Evolutionary conservation across 768 basidiomycete genomes (phyloP).

Genomic region (Mycena maculata): DNA sequence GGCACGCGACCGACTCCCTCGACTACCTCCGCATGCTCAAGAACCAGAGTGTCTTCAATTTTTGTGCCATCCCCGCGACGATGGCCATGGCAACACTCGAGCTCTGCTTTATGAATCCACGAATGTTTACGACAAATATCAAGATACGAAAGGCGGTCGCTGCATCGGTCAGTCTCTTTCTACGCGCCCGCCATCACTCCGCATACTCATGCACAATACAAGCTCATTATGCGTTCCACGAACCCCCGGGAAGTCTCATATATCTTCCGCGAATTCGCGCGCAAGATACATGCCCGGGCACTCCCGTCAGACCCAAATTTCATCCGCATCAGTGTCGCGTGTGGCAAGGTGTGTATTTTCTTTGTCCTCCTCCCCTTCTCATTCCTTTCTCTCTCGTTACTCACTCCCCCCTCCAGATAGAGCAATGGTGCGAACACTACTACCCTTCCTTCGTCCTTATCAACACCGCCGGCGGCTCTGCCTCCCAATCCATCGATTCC

Average conservation of each 20-base stretch:
- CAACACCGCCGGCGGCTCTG: conserved; percentile 34
- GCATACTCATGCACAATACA: background rate
- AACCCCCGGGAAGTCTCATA: conserved; percentile 92
- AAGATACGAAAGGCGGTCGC: conserved; percentile 96
- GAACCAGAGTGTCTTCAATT: conserved; percentile 95
- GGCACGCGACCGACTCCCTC: conserved; percentile 86
- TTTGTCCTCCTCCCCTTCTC: conserved; percentile 2
- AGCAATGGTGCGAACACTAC: conserved; percentile 92
- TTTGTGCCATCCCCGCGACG: conserved; percentile 92
- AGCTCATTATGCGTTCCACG: conserved; percentile 93
- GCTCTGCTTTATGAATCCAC: conserved; percentile 92
- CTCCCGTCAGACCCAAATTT: conserved; percentile 88
- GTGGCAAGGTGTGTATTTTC: conserved; percentile 72
- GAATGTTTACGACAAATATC: conserved; percentile 87
- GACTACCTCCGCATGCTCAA: conserved; percentile 90
- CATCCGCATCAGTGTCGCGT: conserved; percentile 83
- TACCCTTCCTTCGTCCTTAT: conserved; percentile 90
- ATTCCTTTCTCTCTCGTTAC: conserved; percentile 8
- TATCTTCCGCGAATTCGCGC: conserved; percentile 86
- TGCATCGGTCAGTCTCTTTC: conserved; percentile 67
- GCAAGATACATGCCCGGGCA: conserved; percentile 86
- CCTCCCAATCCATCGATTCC: conserved; percentile 52
- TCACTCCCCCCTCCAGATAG: conserved; percentile 68
- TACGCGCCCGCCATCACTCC: background rate
- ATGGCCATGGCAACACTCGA: conserved; percentile 97